These are phyloP conservation scores for Lactifluus echinatus DNA, from an alignment of 768 basidiomycete species.

Conservation along the genomic window DNA sequence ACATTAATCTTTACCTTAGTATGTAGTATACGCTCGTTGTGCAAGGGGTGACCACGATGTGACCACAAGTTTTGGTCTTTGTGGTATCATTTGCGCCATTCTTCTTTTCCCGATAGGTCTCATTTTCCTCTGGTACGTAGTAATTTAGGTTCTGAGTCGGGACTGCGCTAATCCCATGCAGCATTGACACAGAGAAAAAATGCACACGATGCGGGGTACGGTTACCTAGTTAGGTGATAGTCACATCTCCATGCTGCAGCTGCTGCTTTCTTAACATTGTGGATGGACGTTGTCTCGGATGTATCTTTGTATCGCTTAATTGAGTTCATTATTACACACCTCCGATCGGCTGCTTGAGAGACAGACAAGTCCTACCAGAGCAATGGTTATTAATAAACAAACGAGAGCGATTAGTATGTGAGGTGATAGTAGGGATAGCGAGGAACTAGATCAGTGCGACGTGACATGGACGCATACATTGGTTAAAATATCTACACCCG, in stretches of 20 bases:
- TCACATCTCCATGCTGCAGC: not conserved
- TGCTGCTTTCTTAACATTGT: not conserved
- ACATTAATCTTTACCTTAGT: not conserved
- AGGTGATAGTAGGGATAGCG: not conserved
- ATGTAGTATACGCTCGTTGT: constrained; percentile 23
- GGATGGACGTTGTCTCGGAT: not conserved
- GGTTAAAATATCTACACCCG: not conserved
- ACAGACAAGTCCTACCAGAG: not conserved
- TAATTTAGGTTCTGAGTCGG: not conserved
- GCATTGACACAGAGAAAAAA: constrained; percentile 24
- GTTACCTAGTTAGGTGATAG: not conserved
- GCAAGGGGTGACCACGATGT: constrained; percentile 27
- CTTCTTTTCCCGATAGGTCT: constrained; percentile 25
- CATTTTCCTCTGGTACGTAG: constrained; percentile 24
- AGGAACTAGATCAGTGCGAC: not conserved
- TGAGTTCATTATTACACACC: not conserved
- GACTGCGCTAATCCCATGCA: not conserved
- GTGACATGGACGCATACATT: not conserved
- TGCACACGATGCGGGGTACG: constrained; percentile 25
- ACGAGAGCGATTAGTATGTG: not conserved
- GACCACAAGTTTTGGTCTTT: constrained; percentile 23
- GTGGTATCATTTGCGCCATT: constrained; percentile 27
- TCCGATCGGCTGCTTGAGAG: too few relatives aligned
- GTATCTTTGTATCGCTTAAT: not conserved
- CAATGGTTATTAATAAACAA: constrained; percentile 6